Percentiles rank a stretch among this genome's conserved stretches.
Conservation (phyloP, 2,329 filamentous ascomycete species). For the Thielaviopsis euricoi region DNA sequence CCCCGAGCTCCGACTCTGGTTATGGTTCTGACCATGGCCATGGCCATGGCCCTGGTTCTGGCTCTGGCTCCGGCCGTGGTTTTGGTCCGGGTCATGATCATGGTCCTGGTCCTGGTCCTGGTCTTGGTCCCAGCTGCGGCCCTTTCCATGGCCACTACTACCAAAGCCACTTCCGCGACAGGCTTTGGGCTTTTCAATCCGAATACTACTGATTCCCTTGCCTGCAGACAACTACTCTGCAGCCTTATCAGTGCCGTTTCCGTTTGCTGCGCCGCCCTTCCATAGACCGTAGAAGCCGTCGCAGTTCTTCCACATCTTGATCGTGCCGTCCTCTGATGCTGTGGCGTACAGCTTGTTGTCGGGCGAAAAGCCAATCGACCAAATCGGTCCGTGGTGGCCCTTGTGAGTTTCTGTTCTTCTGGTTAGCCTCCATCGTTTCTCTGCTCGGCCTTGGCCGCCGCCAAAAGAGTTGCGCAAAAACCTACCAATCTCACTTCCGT, state of each 20-base stretch:
- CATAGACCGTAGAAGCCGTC: constrained; percentile 49
- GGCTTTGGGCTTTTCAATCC: too few relatives aligned
- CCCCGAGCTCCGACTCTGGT: too few relatives aligned
- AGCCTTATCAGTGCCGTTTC: constrained; percentile 9
- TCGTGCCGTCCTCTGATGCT: constrained; percentile 90
- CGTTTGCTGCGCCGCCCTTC: constrained; percentile 27
- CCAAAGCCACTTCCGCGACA: too few relatives aligned
- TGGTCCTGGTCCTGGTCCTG: neutral
- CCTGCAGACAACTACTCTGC: constrained; percentile 11
- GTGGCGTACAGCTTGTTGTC: constrained; percentile 95
- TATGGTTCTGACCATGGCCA: too few relatives aligned
- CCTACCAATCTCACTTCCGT: constrained; percentile 59
- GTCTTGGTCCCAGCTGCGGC: neutral
- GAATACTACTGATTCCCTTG: neutral
- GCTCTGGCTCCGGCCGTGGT: too few relatives aligned
- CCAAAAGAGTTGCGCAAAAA: neutral
- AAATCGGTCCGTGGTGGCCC: constrained; percentile 92
- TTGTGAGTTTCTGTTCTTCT: constrained; percentile 61
- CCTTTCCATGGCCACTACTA: neutral
- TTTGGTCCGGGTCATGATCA: neutral
- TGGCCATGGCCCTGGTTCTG: neutral
- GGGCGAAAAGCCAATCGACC: constrained; percentile 87
- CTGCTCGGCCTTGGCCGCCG: too few relatives aligned
- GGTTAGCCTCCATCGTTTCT: neutral
- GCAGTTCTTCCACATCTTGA: constrained; percentile 75